Percentiles rank a stretch among this genome's conserved stretches.
phyloP scores from a whole-genome alignment of 768 basidiomycete species.

The Lepiota subincarnata region DNA sequence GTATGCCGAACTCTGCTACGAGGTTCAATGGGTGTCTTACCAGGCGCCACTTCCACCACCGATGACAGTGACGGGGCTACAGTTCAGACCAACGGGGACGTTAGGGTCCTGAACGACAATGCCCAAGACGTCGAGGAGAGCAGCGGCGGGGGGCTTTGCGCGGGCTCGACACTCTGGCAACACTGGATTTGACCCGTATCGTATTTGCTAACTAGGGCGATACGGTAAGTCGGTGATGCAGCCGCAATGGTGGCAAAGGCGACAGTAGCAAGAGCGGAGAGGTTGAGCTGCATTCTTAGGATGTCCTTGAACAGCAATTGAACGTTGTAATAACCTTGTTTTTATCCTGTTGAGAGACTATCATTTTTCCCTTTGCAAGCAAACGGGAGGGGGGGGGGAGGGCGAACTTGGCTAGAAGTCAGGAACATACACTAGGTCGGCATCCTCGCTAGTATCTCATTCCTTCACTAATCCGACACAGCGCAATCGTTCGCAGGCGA shows the following conservation, averaged over 20 bases:
- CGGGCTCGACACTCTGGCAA: not conserved
- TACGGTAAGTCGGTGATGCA: not conserved
- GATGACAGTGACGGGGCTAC: constrained; percentile 24
- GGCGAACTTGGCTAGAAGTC: too few species aligned
- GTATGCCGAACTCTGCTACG: not conserved
- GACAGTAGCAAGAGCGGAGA: not conserved
- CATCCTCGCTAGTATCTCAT: too few species aligned
- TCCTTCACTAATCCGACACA: too few species aligned
- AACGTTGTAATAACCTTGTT: too few species aligned
- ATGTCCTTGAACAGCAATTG: not conserved
- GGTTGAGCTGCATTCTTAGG: not conserved
- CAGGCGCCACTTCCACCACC: constrained; percentile 19
- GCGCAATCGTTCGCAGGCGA: too few species aligned
- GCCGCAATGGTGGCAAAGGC: not conserved
- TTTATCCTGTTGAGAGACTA: too few species aligned
- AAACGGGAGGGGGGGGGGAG: too few species aligned
- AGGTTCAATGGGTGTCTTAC: constrained; percentile 2
- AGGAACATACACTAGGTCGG: too few species aligned
- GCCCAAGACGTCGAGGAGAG: constrained; percentile 20
- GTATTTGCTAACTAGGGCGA: not conserved
- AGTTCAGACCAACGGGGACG: constrained; percentile 23
- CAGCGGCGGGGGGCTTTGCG: not conserved
- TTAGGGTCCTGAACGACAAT: constrained; percentile 19
- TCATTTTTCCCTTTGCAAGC: too few species aligned
- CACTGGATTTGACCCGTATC: not conserved